Evolutionary conservation across 1,284 basidiomycete genomes (phyloP), one percentile per base, ranked within the genome.

Genomic region (Paramarasmius palmivorus): DNA sequence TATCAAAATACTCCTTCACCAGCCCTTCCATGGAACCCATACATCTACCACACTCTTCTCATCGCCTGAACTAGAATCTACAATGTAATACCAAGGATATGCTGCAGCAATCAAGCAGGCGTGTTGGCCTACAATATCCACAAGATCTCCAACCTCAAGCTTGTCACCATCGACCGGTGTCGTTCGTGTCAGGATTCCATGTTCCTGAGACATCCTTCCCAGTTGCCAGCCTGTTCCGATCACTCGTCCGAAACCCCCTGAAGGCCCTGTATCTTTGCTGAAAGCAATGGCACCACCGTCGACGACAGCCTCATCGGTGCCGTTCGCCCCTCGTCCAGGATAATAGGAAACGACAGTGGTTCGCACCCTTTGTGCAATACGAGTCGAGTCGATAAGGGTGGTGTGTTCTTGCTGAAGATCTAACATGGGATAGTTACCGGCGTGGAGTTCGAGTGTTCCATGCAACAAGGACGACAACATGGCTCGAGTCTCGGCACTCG

Each of bases 11-110:
- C 15, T n/a, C 12, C 26, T 47, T 40, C 72, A 95, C 92, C 92
- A 94, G 0, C 90, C 91, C 71, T 93, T 95, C 90, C 92, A 93
- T 7, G 92, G 84, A 32, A 93, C 85, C 92, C 93, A 95, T 35
- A 95, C 76, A 69, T 95, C 92, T 17, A 87, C 83, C 9, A 95
- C 86, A 46, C 72, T 73, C 46, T 76, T 70, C 39, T 77, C 73
- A 49, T 73, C 69, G 50, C 75, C 71, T 4, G 73, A 62, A 7
- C 64, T 62, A 4, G 81, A 81, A 61, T 94, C 91, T 1, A 92
- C 83, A 19, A 94, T 73, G 64, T 92, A 93, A 65, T 87, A 91
- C 88, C 88, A 93, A 1, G 87, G 86, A 64, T 90, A 81, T 12
- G 81, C 84, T 49, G 93, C 90, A 61, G 80, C 73, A 42, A 86